Conservation (phyloP, 2,329 filamentous ascomycete species). For the Hymenoscyphus infarciens region DNA sequence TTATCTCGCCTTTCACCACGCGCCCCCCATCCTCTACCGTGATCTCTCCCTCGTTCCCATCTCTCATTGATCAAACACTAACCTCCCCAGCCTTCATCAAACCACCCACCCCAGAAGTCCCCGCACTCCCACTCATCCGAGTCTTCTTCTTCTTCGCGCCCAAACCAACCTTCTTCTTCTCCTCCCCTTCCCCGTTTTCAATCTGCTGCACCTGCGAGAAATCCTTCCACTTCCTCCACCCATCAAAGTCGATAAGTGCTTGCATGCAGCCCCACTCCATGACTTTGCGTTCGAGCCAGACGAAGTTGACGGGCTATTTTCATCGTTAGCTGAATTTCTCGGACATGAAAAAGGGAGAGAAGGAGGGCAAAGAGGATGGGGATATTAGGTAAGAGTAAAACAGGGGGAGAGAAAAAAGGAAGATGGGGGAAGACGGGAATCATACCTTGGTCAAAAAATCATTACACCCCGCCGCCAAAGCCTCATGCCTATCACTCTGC, state of each 20-base stretch:
- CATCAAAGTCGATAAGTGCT: slow-evolving; percentile 95
- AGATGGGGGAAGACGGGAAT: too few species aligned
- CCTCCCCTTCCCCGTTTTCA: slow-evolving; percentile 33
- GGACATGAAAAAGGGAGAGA: too few species aligned
- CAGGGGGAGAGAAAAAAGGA: too few species aligned
- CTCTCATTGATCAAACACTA: too few species aligned
- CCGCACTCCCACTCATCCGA: slow-evolving; percentile 19
- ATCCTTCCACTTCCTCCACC: slow-evolving; percentile 96
- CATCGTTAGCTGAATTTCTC: too few species aligned
- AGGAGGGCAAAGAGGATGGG: too few species aligned
- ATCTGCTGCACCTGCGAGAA: slow-evolving; percentile 47
- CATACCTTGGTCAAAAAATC: slow-evolving; percentile 95
- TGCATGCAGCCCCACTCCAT: slow-evolving; percentile 99
- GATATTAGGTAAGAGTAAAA: too few species aligned
- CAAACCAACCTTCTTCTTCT: slow-evolving; percentile 17
- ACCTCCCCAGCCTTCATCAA: slow-evolving; percentile 2
- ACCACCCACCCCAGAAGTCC: background rate
- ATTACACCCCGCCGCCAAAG: slow-evolving; percentile 91
- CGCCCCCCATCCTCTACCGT: too few species aligned
- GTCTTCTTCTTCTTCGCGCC: slow-evolving; percentile 28
- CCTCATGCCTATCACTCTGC: slow-evolving; percentile 93
- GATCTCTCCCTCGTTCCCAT: too few species aligned
- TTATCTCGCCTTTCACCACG: too few species aligned
- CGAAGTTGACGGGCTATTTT: slow-evolving; percentile 84
- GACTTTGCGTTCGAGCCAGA: slow-evolving; percentile 95